These are phyloP conservation scores for Acanthochlamys bracteata DNA, from an alignment of 106 monocot species.

Conservation along the genomic window DNA sequence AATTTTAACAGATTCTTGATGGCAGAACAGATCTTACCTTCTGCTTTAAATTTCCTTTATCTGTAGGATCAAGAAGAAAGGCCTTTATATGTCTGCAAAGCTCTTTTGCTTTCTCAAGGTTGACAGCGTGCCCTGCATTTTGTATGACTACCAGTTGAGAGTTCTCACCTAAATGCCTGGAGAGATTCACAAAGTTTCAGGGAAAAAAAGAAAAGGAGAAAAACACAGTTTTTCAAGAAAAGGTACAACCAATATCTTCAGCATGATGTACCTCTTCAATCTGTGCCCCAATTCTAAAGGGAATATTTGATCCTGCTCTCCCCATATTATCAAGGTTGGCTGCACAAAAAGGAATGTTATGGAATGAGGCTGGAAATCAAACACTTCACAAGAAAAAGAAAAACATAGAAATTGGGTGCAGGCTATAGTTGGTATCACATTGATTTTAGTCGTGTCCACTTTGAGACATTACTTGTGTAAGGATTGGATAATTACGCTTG, in stretches of 20 bases:
- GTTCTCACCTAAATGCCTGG: constrained; percentile 35
- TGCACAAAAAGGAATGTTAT: constrained; percentile 3
- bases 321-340: constrained; percentile 44
- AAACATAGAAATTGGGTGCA: not conserved
- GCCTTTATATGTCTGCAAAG: constrained; percentile 31
- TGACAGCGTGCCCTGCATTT: constrained; percentile 45
- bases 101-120: constrained; percentile 36
- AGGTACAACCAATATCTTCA: not conserved
- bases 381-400: too few species aligned
- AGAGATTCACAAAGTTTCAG: not conserved
- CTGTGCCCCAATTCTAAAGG: constrained; percentile 39
- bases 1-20: not conserved
- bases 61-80: constrained; percentile 18
- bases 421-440: not conserved
- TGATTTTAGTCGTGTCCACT: too few species aligned
- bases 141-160: constrained; percentile 34
- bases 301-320: constrained; percentile 40
- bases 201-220: not conserved
- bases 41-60: constrained; percentile 1
- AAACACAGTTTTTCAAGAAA: not conserved
- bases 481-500: too few species aligned
- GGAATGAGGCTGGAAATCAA: too few species aligned
- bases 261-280: constrained; percentile 17
- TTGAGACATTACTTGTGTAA: too few species aligned
- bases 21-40: constrained; percentile 8